Conservation (phyloP, 176 grass and related monocot species). For the Calamus simplicifolius region DNA sequence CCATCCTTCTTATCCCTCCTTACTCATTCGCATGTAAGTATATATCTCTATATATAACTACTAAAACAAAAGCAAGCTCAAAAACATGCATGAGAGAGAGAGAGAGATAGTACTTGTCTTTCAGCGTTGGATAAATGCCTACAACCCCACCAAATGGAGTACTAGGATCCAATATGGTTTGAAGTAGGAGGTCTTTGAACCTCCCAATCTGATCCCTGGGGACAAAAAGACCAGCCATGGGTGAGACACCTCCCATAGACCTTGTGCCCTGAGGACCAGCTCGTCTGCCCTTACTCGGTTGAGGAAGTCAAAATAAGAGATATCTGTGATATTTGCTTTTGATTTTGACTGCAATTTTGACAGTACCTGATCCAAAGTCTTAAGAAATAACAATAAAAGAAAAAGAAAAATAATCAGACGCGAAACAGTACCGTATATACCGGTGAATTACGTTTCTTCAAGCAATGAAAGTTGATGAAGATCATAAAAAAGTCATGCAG, state of each 20-base stretch:
- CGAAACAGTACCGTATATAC: too few relatives aligned
- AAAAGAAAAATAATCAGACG: too few relatives aligned
- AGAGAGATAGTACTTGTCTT: conserved; percentile 2
- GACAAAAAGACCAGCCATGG: conserved; percentile 8
- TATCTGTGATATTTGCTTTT: background rate
- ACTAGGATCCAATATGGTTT: background rate
- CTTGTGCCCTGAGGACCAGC: background rate
- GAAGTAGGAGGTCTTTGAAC: background rate
- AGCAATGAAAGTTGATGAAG: too few relatives aligned
- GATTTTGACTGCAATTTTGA: background rate
- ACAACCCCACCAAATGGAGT: background rate
- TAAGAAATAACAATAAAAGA: background rate
- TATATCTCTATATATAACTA: too few relatives aligned
- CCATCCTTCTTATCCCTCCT: too few relatives aligned
- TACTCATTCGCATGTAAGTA: too few relatives aligned
- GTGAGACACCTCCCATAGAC: conserved; percentile 3
- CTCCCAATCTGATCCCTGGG: background rate
- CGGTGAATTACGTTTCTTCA: too few relatives aligned
- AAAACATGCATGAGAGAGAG: background rate
- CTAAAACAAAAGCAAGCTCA: too few relatives aligned
- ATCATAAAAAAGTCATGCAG: too few relatives aligned
- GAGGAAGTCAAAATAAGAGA: background rate
- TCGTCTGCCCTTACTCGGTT: background rate
- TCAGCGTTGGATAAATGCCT: conserved; percentile 1
- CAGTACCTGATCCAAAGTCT: background rate